Evolutionary conservation across 1,139 yeast genomes (phyloP), one percentile per base, ranked within the genome.

Genomic region (Taphrina wiesneri): DNA sequence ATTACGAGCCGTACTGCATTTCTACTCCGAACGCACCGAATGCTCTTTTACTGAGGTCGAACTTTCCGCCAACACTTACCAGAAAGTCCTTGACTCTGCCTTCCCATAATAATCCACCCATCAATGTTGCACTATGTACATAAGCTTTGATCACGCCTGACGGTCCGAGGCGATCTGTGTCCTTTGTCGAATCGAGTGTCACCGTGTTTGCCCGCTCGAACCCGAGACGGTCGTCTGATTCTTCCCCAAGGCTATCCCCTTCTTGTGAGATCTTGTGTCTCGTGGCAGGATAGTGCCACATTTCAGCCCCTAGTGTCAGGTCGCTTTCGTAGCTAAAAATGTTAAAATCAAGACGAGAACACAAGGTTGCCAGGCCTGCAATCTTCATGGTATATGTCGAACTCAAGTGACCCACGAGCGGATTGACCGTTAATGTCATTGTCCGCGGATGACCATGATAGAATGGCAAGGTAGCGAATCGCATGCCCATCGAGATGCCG

Each of bases 281-380:
- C 13, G 15, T n/a, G 3, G 64, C 41, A 6, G 68, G 77, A 17
- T 68, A 69, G 25, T 78, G 84, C 86, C 93, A 90, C 30, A 93
- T 75, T 73, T 93, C 97, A 72, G 89, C 86, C 1, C 99, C 99
- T 41, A 95, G 76, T 0, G 95, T 86, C 66, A 93, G 77, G 73
- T 93, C 90, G 66, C 97, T 89, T 68, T 90, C 89, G 72, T 93
- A 92, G 0, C 98, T 92, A 74, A 90, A 93, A 64, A 90, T 79
- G 74, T 95, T 95, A 75, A 93, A 93, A 73, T 90, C 97, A 74
- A 91, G 91, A 67, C 88, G 82, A 3, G 96, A 88, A 62, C 93
- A 86, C 70, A 93, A 86, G 15, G 86, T 84, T 0, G 85, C 82
- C 7, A 56, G 51, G 2, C 68, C 68, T 7, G 63, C 46, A 5